Conservation (phyloP, 352 stramenopile species). For the Phytopythium litorale region DNA sequence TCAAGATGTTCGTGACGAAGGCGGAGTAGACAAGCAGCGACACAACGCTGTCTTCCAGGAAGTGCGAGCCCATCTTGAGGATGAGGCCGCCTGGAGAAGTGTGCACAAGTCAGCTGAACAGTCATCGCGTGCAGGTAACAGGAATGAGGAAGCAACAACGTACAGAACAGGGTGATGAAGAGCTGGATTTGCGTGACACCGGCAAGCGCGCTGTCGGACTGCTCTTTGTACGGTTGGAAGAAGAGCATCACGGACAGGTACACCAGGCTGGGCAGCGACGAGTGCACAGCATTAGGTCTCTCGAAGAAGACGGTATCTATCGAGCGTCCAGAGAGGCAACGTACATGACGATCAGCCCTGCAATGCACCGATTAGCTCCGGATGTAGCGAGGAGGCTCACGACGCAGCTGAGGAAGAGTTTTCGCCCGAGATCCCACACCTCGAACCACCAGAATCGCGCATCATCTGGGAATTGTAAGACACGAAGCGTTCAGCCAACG, state of each 20-base stretch:
- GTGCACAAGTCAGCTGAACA: neutral
- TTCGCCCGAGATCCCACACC: conserved; percentile 69
- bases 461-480: conserved; percentile 27
- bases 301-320: neutral
- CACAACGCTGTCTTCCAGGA: conserved; percentile 39
- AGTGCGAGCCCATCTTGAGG: conserved; percentile 57
- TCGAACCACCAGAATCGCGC: conserved; percentile 75
- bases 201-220: conserved; percentile 58
- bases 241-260: conserved; percentile 77
- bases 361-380: conserved; percentile 64
- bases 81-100: conserved; percentile 46
- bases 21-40: conserved; percentile 45
- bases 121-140: neutral
- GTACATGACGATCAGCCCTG: conserved; percentile 65
- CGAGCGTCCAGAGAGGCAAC: conserved; percentile 5
- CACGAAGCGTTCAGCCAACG: neutral
- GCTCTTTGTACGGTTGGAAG: conserved; percentile 59
- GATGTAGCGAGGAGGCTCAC: conserved; percentile 58
- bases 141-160: conserved; percentile 1
- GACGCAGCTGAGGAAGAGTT: conserved; percentile 69
- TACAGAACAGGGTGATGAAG: conserved; percentile 79
- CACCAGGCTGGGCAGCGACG: conserved; percentile 34
- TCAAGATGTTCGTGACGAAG: conserved; percentile 49
- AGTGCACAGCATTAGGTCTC: neutral
- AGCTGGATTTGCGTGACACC: conserved; percentile 69